phyloP scores from a whole-genome alignment of 352 stramenopile genomes.

The Elongisporangium prolatum region DNA sequence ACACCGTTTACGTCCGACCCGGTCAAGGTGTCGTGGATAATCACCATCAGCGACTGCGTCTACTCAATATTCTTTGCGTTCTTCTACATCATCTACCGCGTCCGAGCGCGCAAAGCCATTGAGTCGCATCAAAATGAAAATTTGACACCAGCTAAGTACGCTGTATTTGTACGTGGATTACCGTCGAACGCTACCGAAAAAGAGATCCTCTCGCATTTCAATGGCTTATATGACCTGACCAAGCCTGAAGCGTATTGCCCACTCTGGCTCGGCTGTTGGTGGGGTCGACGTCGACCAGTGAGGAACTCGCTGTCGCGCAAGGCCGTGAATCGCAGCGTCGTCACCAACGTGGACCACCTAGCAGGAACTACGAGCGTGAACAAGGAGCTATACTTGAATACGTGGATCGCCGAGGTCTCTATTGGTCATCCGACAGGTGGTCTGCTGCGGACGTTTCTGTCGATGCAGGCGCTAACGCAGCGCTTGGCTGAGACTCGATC shows the following conservation, averaged over 20 bases:
- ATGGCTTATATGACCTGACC: conserved; percentile 61
- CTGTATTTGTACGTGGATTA: conserved; percentile 49
- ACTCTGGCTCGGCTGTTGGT: conserved; percentile 65
- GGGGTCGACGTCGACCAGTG: conserved; percentile 38
- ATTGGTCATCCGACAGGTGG: conserved; percentile 72
- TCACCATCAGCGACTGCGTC: conserved; percentile 28
- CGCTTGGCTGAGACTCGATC: conserved; percentile 50
- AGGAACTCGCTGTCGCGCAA: conserved; percentile 39
- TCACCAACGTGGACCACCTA: conserved; percentile 69
- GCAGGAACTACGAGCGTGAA: conserved; percentile 27
- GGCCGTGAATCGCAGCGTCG: conserved; percentile 35
- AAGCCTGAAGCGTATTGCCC: conserved; percentile 57
- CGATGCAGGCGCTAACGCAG: conserved; percentile 59
- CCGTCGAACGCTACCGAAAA: conserved; percentile 52
- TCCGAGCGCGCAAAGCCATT: conserved; percentile 22
- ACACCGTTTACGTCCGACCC: conserved; percentile 37
- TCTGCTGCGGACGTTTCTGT: conserved; percentile 64
- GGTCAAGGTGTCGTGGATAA: conserved; percentile 37
- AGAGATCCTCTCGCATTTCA: conserved; percentile 79
- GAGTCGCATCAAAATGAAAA: conserved; percentile 34
- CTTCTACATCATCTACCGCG: conserved; percentile 33
- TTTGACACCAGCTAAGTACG: conserved; percentile 45
- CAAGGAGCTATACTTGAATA: conserved; percentile 65
- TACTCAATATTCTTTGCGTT: conserved; percentile 40
- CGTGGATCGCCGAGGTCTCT: conserved; percentile 87